phyloP scores from a whole-genome alignment of 495 filamentous ascomycete species.

The Neurospora sp. region DNA sequence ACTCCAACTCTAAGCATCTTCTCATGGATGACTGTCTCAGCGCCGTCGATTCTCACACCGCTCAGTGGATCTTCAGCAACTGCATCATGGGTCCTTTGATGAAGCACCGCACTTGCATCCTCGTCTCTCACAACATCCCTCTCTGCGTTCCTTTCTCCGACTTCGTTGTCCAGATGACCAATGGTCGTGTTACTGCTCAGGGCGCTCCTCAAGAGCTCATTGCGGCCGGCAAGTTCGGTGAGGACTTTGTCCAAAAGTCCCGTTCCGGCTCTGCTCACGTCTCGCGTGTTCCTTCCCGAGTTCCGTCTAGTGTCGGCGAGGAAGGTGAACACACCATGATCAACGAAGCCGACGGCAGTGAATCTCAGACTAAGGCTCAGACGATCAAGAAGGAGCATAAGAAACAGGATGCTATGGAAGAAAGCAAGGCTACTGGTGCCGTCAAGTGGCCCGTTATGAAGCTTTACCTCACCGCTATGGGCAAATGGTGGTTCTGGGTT shows the following conservation, averaged over 20 bases:
- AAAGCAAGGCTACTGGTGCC: conserved; percentile 70
- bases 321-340: conserved; percentile 38
- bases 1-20: conserved; percentile 82
- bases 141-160: conserved; percentile 71
- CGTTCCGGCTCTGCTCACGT: conserved; percentile 52
- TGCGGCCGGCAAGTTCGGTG: conserved; percentile 72
- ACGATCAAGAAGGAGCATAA: conserved; percentile 35
- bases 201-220: conserved; percentile 69
- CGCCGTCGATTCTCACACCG: conserved; percentile 97
- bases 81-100: conserved; percentile 87
- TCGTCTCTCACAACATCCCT: conserved; percentile 92
- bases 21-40: conserved; percentile 93
- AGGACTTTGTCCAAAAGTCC: conserved; percentile 64
- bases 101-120: conserved; percentile 77
- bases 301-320: conserved; percentile 56
- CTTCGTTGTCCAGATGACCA: conserved; percentile 76
- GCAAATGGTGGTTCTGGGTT: conserved; percentile 89
- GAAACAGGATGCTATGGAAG: conserved; percentile 46
- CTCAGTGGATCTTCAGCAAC: conserved; percentile 95
- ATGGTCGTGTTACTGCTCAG: conserved; percentile 69
- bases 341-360: conserved; percentile 28
- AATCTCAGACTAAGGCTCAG: conserved; percentile 21
- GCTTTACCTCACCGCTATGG: conserved; percentile 84
- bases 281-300: conserved; percentile 62
- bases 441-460: conserved; percentile 77